These are phyloP conservation scores for Thraustochytrium striatum DNA, from an alignment of 352 stramenopile species.

Conservation along the genomic window DNA sequence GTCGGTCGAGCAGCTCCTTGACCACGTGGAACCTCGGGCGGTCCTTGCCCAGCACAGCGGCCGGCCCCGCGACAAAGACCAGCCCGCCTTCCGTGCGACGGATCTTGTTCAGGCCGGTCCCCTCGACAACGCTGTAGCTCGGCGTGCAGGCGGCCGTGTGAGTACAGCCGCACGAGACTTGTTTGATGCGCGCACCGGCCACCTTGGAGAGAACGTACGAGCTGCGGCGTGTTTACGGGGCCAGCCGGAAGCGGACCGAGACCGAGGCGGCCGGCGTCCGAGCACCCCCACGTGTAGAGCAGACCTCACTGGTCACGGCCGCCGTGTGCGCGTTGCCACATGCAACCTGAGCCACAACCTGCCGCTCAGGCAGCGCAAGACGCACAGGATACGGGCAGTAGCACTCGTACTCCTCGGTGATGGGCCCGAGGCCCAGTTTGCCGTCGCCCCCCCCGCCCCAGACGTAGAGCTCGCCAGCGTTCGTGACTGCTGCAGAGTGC, in stretches of 20 bases:
- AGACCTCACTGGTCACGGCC: conserved; percentile 66
- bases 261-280: conserved; percentile 81
- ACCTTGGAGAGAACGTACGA: conserved; percentile 70
- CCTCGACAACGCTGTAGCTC: conserved; percentile 55
- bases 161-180: conserved; percentile 42
- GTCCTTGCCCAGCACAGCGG: conserved; percentile 70
- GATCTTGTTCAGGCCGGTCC: conserved; percentile 50
- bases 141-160: conserved; percentile 71
- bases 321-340: conserved; percentile 77
- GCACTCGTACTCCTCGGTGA: conserved; percentile 73
- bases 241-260: conserved; percentile 68
- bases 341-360: conserved; percentile 65
- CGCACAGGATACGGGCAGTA: conserved; percentile 65
- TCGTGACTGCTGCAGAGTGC: conserved; percentile 75
- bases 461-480: conserved; percentile 69
- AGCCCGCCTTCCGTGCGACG: conserved; percentile 66
- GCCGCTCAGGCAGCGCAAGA: conserved; percentile 66
- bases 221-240: conserved; percentile 65
- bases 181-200: conserved; percentile 68
- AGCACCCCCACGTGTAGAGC: conserved; percentile 81
- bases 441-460: conserved; percentile 76
- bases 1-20: conserved; percentile 58
- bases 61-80: conserved; percentile 77
- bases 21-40: conserved; percentile 70
- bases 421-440: conserved; percentile 77